A percentile compares a stretch with the other conserved stretches of the same genome.
These are phyloP conservation scores for Dipteronia dyeriana DNA, from an alignment of 345 rosid genomes.

Conservation along the genomic window DNA sequence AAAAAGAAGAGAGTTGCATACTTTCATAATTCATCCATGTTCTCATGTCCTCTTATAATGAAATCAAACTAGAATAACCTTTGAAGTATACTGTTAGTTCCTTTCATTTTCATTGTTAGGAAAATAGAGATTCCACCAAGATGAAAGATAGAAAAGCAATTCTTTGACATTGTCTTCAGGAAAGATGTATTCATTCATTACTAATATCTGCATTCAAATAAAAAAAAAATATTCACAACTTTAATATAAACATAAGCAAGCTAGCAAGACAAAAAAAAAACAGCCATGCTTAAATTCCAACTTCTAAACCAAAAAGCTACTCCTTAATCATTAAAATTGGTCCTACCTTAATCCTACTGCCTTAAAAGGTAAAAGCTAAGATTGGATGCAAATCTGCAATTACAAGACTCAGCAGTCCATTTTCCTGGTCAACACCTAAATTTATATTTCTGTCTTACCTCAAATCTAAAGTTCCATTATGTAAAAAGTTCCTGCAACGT, in stretches of 20 bases:
- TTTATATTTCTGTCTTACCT: too few species aligned
- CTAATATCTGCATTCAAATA: background rate
- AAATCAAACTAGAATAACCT: background rate
- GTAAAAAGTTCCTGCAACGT: background rate
- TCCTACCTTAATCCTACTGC: background rate
- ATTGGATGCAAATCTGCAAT: background rate
- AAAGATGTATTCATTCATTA: background rate
- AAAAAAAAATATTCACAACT: background rate
- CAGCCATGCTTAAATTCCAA: background rate
- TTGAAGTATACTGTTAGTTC: background rate
- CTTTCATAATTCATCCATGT: background rate
- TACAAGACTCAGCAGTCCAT: background rate
- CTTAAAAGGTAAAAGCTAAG: background rate
- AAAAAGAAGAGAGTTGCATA: background rate
- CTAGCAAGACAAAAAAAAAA: background rate
- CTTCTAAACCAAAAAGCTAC: background rate
- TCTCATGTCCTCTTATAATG: background rate
- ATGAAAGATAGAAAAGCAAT: background rate
- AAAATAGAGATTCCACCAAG: background rate
- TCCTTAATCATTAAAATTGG: background rate
- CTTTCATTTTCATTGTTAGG: background rate
- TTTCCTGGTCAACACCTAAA: background rate
- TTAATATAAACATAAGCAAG: background rate
- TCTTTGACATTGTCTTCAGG: background rate
- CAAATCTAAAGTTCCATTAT: constrained; percentile 1